Base-by-base conservation (phyloP, 1,139 yeast species). In the Blastobotrys illinoisensis region DNA sequence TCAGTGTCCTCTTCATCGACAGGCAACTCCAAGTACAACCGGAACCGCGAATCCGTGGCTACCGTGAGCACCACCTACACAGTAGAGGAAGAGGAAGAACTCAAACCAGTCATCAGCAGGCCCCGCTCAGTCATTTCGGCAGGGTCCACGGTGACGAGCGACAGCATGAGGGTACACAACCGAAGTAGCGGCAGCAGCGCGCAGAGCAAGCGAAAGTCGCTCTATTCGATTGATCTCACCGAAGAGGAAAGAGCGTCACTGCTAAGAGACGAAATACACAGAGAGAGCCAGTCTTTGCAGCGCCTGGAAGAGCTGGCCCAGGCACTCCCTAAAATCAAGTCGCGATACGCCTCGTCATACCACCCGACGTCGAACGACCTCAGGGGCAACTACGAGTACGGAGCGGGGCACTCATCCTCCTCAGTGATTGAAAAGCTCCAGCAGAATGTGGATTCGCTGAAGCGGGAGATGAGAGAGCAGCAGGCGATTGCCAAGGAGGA, bases 381-480 rank as follows among this genome's bases (percentile, higher is more conserved):
- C 18, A 14, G n/a, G 45, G 28, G 43, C 16, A 43, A 44, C 28
- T 48, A 44, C 32, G 26, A 44, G 3, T 49, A 44, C 40, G 56
- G 56, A 5, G 59, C 54, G 23, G 52, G 53, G 23, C 58, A 50
- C 23, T 45, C 58, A 49, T 58, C 67, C 5, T 61, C 65, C 6
- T 61, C 59, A 52, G 69, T 65, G 19, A 64, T 66, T 49, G 66
- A 63, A n/a, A 58, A 57, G 11, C 61, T 66, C 18, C 68, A 66
- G 47, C 55, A 55, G 26, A 59, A 61, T 14, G 62, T 64, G 26
- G 69, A 66, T 52, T 47, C 55, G 7, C 58, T 66, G 32, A 58
- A 60, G 44, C 58, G 65, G 3, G 66, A 65, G 36, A 59, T 66
- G 18, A 50, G 58, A 44, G 68, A 62, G 49, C 64, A 63, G 52